Base-by-base conservation (phyloP, 1,284 basidiomycete genomes). In the Microstroma glucosiphilum region DNA sequence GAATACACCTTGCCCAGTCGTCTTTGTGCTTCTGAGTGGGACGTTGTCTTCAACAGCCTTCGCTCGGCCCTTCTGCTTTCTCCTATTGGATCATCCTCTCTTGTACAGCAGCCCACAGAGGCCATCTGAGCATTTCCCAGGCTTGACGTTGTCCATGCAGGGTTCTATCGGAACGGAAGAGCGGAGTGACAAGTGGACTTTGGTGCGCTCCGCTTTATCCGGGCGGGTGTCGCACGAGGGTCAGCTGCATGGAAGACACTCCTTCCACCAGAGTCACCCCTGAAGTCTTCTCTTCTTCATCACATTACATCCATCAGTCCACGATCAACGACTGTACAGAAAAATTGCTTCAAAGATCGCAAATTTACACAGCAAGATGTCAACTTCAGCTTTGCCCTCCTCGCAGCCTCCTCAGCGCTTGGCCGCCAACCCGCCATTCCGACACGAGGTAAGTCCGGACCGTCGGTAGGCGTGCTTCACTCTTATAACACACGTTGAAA, bases 371-470 rank as follows among this genome's bases (percentile, higher is more conserved):
- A 48, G 46, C 40, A 62, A 13, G 6, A 69, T 66, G 64, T 60
- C 67, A 4, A 37, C 59, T 11, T 19, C 21, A 6, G 43, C 60
- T 19, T 64, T 71, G 1, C 69, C 69, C 21, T 30, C 62, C 3
- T 65, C 68, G 23, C 54, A 40, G 7, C 19, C 63, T 0, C 69
- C 68, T 0, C 40, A 56, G 23, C 41, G 54, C 30, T 65, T 69
- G 17, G n/a, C 23, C 4, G 23, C 62, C 30, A 65, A 66, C 56
- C 70, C 70, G 9, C 62, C 68, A 1, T 73, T 63, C 49, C 62
- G 71, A 6, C 66, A 68, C 42, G 71, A 69, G 68, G 21, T 61
- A 11, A 41, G 54, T 43, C 1, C 43, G 40, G 2, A 11, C 9
- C 23, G 51, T 2, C 23, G 2, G 2, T 46, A 8, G 23, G 3